Percentiles rank a stretch among this genome's conserved stretches.
These are phyloP conservation scores for Trypanosoma scelopori DNA, from an alignment of 208 protist species.

Conservation along the genomic window DNA sequence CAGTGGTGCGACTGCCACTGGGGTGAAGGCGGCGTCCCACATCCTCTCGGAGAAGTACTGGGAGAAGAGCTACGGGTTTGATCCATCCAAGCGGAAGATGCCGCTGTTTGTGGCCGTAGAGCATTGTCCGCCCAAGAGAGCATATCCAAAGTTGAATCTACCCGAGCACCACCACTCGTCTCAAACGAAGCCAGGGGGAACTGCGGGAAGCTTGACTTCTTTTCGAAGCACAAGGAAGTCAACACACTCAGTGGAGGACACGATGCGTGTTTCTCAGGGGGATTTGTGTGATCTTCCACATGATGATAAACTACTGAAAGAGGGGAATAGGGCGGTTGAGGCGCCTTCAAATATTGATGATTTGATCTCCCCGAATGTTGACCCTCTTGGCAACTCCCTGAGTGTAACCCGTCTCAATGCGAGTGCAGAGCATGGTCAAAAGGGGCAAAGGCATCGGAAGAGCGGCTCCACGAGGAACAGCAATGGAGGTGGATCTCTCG, in stretches of 20 bases:
- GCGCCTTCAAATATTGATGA: neutral
- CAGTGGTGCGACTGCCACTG: neutral
- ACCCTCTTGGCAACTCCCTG: neutral
- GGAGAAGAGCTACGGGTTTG: conserved; percentile 23
- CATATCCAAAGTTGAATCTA: neutral
- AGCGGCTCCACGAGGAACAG: neutral
- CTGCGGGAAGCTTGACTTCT: neutral
- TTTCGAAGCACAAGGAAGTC: neutral
- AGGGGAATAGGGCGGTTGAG: neutral
- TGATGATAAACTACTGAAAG: neutral
- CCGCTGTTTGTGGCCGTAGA: conserved; percentile 21
- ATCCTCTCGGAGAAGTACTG: conserved; percentile 22
- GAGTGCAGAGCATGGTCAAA: neutral
- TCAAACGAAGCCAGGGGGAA: neutral
- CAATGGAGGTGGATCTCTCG: neutral
- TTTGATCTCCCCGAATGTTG: neutral
- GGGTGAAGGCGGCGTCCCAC: neutral
- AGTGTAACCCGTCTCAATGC: neutral
- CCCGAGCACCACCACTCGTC: neutral
- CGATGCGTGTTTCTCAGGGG: neutral
- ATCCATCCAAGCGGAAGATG: conserved; percentile 23
- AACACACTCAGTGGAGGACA: neutral
- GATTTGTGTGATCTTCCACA: neutral
- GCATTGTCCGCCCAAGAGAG: conserved; percentile 14
- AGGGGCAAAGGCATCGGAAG: neutral